These are phyloP conservation scores for Kwoniella bestiolae DNA, from an alignment of 768 basidiomycete species.

Conservation along the genomic window DNA sequence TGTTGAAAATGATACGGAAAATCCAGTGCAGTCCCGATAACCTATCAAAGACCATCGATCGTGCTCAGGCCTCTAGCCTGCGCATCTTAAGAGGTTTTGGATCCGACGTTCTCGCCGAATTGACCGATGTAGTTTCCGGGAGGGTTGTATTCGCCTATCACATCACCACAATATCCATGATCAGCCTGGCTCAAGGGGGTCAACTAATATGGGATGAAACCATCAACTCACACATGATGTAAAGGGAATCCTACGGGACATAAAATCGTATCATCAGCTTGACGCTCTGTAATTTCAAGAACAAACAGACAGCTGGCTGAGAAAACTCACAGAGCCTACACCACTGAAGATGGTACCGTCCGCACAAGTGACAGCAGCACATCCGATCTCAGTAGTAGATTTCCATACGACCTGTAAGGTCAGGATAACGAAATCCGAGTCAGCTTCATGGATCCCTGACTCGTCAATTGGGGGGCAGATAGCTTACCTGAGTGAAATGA, in stretches of 20 bases:
- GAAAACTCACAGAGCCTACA: slow-evolving; percentile 1
- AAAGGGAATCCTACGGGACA: slow-evolving; percentile 6
- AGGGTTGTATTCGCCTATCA: slow-evolving; percentile 36
- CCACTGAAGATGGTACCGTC: slow-evolving; percentile 36
- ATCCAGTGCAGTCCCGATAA: no score
- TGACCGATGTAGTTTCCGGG: slow-evolving; percentile 32
- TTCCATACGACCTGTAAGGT: slow-evolving; percentile 40
- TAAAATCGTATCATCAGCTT: slow-evolving; percentile 3
- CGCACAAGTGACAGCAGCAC: slow-evolving; percentile 26
- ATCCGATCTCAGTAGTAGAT: slow-evolving; percentile 44
- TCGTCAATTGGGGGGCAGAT: neutral
- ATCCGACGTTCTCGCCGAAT: slow-evolving; percentile 26
- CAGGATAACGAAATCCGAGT: neutral
- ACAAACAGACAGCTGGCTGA: slow-evolving; percentile 3
- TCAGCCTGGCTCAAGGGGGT: neutral
- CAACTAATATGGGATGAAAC: neutral
- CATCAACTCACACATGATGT: slow-evolving; percentile 20
- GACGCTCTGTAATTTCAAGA: no score
- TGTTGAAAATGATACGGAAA: no score
- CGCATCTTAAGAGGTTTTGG: slow-evolving; percentile 13
- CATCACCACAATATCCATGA: slow-evolving; percentile 2
- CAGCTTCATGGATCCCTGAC: slow-evolving; percentile 2
- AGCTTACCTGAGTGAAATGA: slow-evolving; percentile 23
- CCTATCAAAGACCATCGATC: neutral
- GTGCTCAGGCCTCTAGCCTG: no score